Evolutionary conservation across 192 early-diverging fungal genomes (phyloP).

Genomic region (Mortierella claussenii): DNA sequence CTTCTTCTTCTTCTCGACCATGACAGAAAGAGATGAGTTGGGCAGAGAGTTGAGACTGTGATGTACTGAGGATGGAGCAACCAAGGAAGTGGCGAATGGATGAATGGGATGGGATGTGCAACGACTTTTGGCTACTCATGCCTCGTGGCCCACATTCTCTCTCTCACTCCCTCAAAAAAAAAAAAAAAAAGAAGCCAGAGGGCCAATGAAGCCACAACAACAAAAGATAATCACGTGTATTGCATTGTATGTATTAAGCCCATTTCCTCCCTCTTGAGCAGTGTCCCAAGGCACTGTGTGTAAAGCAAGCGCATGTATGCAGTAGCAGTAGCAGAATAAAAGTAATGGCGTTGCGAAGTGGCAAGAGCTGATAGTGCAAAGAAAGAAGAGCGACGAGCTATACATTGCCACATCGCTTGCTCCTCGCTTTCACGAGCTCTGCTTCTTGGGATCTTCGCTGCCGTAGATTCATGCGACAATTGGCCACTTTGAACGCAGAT

Average conservation of each 20-base stretch:
- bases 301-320: background rate
- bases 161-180: slow-evolving; percentile 1
- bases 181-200: background rate
- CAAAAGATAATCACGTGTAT: background rate
- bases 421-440: background rate
- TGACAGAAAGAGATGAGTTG: background rate
- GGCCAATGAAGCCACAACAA: background rate
- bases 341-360: slow-evolving; percentile 18
- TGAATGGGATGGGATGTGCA: too few species aligned
- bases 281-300: slow-evolving; percentile 24
- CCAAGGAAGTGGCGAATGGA: too few species aligned
- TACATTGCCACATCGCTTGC: background rate
- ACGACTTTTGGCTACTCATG: too few species aligned
- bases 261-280: too few species aligned
- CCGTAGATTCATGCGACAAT: slow-evolving; percentile 57
- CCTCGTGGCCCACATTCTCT: too few species aligned
- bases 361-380: background rate
- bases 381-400: background rate
- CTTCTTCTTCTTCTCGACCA: slow-evolving; percentile 44
- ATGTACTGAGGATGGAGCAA: background rate
- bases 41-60: background rate
- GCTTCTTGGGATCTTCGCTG: slow-evolving; percentile 42
- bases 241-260: too few species aligned
- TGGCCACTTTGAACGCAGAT: slow-evolving; percentile 56
- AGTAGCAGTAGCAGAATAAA: too few species aligned